Base-by-base conservation (phyloP, 2,329 filamentous ascomycete genomes). In the Botrytis aclada region DNA sequence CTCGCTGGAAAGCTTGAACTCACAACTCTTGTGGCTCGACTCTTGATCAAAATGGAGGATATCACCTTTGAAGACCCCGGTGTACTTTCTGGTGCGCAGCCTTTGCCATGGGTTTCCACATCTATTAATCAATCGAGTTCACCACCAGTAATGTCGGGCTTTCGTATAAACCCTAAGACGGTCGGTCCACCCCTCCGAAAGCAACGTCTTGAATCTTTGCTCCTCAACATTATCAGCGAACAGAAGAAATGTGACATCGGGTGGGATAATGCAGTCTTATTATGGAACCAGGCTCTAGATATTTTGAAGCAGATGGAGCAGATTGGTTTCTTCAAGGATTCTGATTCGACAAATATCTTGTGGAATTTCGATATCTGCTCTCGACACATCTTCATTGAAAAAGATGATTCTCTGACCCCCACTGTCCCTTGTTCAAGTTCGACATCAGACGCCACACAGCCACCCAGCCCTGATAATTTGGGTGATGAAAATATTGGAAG, bases 311-410 rank as follows among this genome's bases (percentile, higher is more conserved):
- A 77, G 51, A 77, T 77, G 76, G 51, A 74, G 22, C 10, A 41
- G 5, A 58, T 47, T 39, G 73, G 73, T 0, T 37, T 78, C 3
- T 54, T 75, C 22, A 67, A 70, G 1, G 61, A 4, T 3, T 22
- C 25, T 0, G 75, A 78, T n/a, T 43, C 18, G 0, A 37, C 70
- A 0, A 64, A 45, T 54, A 56, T 67, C 3, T 20, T 77, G 1
- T 76, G 77, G 74, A 73, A 75, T 54, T 77, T 74, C 72, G 77
- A 78, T 67, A 37, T 77, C 18, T 41, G 62, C 20, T 58, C 72
- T 8, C n/a, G 41, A 51, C 75, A 77, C 29, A 74, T 76, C 25
- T 39, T 76, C 43, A 7, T 64, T 45, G n/a, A 20, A 1, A 14
- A 2, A 14, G 5, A 18, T 20, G 39, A 43, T 54, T 54, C 47